A percentile compares a stretch with the other conserved stretches of the same genome.
These are phyloP conservation scores for Fragaria iinumae DNA, from an alignment of 306 rosid genomes.

Conservation along the genomic window DNA sequence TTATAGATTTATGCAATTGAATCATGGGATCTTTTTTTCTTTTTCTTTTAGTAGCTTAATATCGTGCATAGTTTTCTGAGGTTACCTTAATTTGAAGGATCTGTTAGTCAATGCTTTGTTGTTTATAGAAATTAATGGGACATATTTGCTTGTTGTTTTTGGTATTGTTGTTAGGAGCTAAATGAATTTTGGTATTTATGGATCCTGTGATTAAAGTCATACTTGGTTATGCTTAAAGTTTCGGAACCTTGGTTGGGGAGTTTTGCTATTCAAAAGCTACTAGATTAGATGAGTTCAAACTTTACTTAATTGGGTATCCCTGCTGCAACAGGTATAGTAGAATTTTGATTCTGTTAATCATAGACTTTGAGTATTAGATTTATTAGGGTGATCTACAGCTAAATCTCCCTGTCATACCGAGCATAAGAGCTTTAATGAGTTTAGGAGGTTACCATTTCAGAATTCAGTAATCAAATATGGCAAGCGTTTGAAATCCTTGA, in stretches of 20 bases:
- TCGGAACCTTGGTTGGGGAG: neutral
- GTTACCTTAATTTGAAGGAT: neutral
- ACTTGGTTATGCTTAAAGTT: neutral
- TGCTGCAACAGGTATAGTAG: neutral
- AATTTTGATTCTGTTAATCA: neutral
- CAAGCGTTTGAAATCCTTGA: neutral
- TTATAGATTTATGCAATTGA: neutral
- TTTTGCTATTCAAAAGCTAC: neutral
- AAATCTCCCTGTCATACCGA: neutral
- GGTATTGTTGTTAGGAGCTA: neutral
- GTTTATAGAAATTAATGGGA: neutral
- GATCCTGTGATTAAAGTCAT: neutral
- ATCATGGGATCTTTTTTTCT: neutral
- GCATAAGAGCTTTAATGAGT: neutral
- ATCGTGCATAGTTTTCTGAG: neutral
- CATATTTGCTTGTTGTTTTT: neutral
- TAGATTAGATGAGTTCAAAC: neutral
- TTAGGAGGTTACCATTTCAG: neutral
- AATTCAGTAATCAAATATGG: neutral
- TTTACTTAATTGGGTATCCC: neutral
- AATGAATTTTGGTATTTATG: neutral
- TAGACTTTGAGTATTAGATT: neutral
- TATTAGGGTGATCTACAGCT: neutral
- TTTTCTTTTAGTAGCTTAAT: neutral
- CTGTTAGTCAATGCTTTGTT: neutral